Evolutionary conservation across 768 basidiomycete species (phyloP).

Genomic region (Auriscalpium vulgare): DNA sequence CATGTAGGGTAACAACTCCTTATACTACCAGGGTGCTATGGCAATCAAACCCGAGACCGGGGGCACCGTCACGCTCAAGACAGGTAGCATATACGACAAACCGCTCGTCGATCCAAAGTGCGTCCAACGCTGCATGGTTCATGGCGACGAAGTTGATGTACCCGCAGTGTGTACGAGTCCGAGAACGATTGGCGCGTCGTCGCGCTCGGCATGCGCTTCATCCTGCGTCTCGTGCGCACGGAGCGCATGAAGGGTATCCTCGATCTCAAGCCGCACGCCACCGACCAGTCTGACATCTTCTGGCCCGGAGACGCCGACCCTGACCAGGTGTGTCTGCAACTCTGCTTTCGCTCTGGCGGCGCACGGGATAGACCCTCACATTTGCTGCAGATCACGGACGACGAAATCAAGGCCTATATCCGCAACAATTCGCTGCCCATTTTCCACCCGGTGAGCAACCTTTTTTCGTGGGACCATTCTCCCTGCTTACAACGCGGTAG

Average conservation of each 20-base stretch:
- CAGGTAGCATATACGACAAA: constrained; percentile 1
- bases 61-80: constrained; percentile 2
- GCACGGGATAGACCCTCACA: not conserved
- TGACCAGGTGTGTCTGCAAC: not conserved
- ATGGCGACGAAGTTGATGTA: not conserved
- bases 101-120: constrained; percentile 3
- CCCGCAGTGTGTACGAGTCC: not conserved
- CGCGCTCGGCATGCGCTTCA: not conserved
- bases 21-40: not conserved
- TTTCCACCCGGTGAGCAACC: constrained; percentile 24
- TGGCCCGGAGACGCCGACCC: constrained; percentile 3
- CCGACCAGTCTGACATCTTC: not conserved
- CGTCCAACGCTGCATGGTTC: not conserved
- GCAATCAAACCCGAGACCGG: not conserved
- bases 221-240: not conserved
- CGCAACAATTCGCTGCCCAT: constrained; percentile 1
- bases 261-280: not conserved
- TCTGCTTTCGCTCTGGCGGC: constrained; percentile 5
- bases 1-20: not conserved
- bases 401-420: constrained; percentile 1
- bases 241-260: constrained; percentile 2
- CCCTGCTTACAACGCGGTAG: not conserved
- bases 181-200: not conserved
- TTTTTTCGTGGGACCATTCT: not conserved
- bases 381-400: not conserved